Conservation (phyloP, 2,329 filamentous ascomycete genomes). For the Pseudogymnoascus sp. region DNA sequence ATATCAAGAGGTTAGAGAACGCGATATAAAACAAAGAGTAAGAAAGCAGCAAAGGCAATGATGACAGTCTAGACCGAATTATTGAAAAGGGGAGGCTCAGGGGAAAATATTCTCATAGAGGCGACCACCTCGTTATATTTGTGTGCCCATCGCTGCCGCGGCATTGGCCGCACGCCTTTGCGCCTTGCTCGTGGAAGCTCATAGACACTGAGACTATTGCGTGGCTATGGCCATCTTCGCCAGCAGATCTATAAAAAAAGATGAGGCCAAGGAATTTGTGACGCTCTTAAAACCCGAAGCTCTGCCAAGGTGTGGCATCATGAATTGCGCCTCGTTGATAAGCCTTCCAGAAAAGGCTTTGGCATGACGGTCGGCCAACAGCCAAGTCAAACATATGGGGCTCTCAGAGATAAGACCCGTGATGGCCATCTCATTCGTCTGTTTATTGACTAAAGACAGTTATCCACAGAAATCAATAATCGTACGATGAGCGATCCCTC, state of each 20-base stretch:
- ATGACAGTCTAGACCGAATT: background rate
- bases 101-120: background rate
- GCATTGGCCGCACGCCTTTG: background rate
- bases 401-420: background rate
- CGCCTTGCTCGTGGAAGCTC: background rate
- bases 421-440: slow-evolving; percentile 1
- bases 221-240: background rate
- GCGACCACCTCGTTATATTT: background rate
- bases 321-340: background rate
- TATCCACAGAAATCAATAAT: background rate
- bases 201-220: background rate
- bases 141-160: background rate
- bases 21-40: background rate
- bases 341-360: background rate
- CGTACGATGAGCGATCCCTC: background rate
- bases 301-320: slow-evolving; percentile 5
- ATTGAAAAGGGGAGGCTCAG: background rate
- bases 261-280: slow-evolving; percentile 5
- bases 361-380: background rate
- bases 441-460: background rate
- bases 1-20: background rate
- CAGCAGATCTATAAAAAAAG: background rate
- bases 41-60: background rate
- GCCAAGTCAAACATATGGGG: slow-evolving; percentile 3
- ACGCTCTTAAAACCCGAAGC: background rate